These are phyloP conservation scores for Geoglossum glabrum DNA, from an alignment of 495 filamentous ascomycete genomes.

Conservation along the genomic window DNA sequence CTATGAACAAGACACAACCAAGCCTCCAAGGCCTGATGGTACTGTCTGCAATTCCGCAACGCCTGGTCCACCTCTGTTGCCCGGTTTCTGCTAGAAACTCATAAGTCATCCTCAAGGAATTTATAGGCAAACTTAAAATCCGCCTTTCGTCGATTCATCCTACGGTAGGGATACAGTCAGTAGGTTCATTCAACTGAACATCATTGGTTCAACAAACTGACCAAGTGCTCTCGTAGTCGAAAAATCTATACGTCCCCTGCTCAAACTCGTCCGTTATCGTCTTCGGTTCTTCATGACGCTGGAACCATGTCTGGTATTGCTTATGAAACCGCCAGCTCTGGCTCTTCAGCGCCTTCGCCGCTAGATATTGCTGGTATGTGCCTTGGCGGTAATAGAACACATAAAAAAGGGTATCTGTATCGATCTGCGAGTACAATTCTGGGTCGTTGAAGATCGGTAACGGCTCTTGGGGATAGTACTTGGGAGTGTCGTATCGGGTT, in stretches of 20 bases:
- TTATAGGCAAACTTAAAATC: conserved; percentile 98
- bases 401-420: conserved; percentile 95
- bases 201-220: conserved; percentile 27
- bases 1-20: neutral
- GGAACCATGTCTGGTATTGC: conserved; percentile 99
- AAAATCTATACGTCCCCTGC: conserved; percentile 96
- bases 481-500: conserved; percentile 53
- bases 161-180: conserved; percentile 19
- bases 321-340: conserved; percentile 99
- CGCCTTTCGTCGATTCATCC: conserved; percentile 98
- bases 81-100: neutral
- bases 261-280: conserved; percentile 96
- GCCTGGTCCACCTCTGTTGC: neutral
- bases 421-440: conserved; percentile 65
- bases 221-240: conserved; percentile 99
- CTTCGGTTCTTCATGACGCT: conserved; percentile 94
- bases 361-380: conserved; percentile 89
- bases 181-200: conserved; percentile 3
- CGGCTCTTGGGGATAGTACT: conserved; percentile 83
- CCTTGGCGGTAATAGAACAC: conserved; percentile 97
- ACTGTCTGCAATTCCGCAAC: neutral
- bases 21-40: neutral
- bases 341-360: conserved; percentile 82
- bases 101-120: conserved; percentile 85
- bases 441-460: conserved; percentile 80